Evolutionary conservation across 176 grass and related monocot species (phyloP), one percentile per base, ranked within the genome.

Genomic region (Oryza punctata): DNA sequence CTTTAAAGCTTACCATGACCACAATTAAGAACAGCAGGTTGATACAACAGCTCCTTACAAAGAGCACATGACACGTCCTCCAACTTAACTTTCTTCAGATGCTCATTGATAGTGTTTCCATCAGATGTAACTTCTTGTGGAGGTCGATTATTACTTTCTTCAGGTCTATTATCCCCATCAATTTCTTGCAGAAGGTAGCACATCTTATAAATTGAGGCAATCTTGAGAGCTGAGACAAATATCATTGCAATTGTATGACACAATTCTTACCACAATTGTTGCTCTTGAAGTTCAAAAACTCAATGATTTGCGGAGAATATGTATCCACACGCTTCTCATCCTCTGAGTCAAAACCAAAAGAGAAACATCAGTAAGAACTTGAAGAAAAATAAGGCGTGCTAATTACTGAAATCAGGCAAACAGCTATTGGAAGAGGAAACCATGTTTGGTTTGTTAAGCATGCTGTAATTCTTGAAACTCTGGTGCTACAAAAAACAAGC

Each of bases 1-100:
- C 69, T 61, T 75, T 71, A 73, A 43, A 92, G 81, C 86, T 90
- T 82, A 99, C 96, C 96, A 78, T 96, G 96, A 71, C 96, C 96
- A 82, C 96, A 99, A 82, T 99, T 99, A 78, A 99, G 96, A 87
- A 94, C 96, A 21, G 83, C 79, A 63, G 96, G 96, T 71, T 76
- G 66, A 88, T 94, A 99, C 32, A 99, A 18, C 63, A 99, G 19
- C 76, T 89, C 83, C 46, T 86, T 86, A 72, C 96, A 99, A 28
- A 90, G 61, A 81, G 85, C 67, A 82, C 96, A 96, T 66, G 83
- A 82, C 79, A 82, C 87, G 43, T 99, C 91, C 33, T 87, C 85
- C 67, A 94, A 37, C 63, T 85, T 85, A 81, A 96, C 75, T 85
- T 87, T 90, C 52, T 85, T 85, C 13, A 70, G 76, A 72, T 81